These are phyloP conservation scores for Thalia dealbata DNA, from an alignment of 176 grass and related monocot genomes.

Conservation along the genomic window DNA sequence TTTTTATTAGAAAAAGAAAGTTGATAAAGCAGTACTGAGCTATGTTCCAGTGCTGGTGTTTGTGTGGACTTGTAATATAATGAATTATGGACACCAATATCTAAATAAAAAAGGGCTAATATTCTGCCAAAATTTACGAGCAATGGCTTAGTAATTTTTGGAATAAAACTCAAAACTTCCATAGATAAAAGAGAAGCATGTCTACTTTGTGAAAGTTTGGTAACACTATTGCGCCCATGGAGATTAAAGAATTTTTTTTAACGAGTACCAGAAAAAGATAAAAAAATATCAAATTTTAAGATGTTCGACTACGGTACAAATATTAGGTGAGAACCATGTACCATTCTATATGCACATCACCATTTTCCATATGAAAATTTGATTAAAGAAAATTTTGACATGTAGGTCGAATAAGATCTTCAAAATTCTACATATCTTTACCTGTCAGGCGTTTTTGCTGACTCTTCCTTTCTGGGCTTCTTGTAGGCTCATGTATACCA, in stretches of 20 bases:
- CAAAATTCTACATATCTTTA: conserved; percentile 42
- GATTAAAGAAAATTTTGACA: neutral
- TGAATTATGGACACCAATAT: neutral
- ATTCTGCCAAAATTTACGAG: neutral
- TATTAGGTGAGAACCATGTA: neutral
- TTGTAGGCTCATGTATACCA: conserved; percentile 61
- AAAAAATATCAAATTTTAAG: neutral
- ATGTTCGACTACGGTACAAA: neutral
- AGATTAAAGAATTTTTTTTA: neutral
- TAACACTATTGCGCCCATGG: neutral
- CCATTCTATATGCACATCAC: neutral
- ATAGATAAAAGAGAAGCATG: neutral
- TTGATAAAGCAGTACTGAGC: no score
- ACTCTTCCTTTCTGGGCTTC: conserved; percentile 41
- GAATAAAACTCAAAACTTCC: neutral
- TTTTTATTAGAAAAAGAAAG: no score
- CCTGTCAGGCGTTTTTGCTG: conserved; percentile 37
- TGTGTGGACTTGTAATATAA: neutral
- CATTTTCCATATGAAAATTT: neutral
- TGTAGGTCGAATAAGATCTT: conserved; percentile 1
- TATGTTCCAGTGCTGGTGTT: no score
- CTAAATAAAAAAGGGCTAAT: neutral
- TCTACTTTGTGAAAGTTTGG: no score
- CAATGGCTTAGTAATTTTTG: neutral
- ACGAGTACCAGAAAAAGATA: neutral